Percentiles rank a stretch among this genome's conserved stretches.
phyloP scores from a whole-genome alignment of 129 eudicot genomes.

The Centella asiatica region DNA sequence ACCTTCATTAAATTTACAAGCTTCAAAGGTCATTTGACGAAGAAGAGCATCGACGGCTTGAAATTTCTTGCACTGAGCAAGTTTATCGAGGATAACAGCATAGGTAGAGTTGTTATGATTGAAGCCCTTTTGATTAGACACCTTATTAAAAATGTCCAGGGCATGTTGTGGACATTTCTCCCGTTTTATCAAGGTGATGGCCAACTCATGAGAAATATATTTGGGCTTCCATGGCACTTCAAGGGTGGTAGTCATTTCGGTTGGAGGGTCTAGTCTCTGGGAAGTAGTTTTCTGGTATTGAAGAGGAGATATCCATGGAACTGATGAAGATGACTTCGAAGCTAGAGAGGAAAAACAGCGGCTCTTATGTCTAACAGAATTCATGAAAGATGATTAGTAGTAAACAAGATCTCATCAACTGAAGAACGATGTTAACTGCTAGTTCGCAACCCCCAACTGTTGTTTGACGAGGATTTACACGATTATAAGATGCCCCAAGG shows the following conservation, averaged over 20 bases:
- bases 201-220: slow-evolving; percentile 56
- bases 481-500: too few species aligned
- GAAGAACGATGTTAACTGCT: too few species aligned
- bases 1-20: slow-evolving; percentile 86
- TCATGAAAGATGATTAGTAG: too few species aligned
- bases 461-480: too few species aligned
- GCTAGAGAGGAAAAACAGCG: slow-evolving; percentile 27
- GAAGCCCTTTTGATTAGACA: slow-evolving; percentile 65
- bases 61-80: slow-evolving; percentile 53
- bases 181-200: slow-evolving; percentile 47
- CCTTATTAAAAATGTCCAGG: slow-evolving; percentile 42
- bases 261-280: slow-evolving; percentile 34
- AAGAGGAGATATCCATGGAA: slow-evolving; percentile 56
- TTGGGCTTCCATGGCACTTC: slow-evolving; percentile 39
- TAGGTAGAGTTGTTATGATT: slow-evolving; percentile 79
- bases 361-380: too few species aligned
- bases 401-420: too few species aligned
- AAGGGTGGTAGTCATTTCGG: slow-evolving; percentile 18
- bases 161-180: slow-evolving; percentile 60
- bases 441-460: too few species aligned
- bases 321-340: slow-evolving; percentile 25
- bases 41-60: slow-evolving; percentile 55
- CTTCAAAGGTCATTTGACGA: slow-evolving; percentile 67
- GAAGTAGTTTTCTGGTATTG: slow-evolving; percentile 25
- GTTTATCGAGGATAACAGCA: slow-evolving; percentile 56